These are phyloP conservation scores for Apiotrichum domesticum DNA, from an alignment of 1,284 basidiomycete genomes.

Conservation along the genomic window DNA sequence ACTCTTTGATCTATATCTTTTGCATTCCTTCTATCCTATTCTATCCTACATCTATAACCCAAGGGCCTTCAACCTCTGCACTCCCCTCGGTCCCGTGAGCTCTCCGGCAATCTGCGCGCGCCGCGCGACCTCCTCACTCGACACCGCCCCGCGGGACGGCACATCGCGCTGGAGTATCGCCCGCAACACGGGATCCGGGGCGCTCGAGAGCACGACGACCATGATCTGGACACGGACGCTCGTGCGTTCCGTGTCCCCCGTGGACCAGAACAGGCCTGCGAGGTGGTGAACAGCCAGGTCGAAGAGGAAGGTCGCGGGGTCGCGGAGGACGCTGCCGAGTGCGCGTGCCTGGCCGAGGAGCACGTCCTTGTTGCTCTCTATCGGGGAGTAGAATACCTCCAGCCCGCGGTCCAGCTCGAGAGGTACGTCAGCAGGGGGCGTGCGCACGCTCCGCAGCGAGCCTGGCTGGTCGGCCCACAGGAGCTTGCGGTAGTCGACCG, in stretches of 20 bases:
- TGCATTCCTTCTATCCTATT: too few species aligned
- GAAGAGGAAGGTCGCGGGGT: conserved; percentile 54
- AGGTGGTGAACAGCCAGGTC: conserved; percentile 74
- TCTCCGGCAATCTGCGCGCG: not conserved
- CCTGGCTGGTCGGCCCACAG: conserved; percentile 72
- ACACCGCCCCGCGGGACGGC: not conserved
- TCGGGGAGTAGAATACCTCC: conserved; percentile 63
- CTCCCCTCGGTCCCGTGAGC: not conserved
- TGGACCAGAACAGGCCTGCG: conserved; percentile 64
- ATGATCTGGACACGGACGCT: conserved; percentile 9
- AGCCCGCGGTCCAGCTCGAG: conserved; percentile 35
- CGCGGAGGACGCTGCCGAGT: conserved; percentile 41
- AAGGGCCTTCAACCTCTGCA: not conserved
- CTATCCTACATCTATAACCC: not conserved
- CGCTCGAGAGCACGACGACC: conserved; percentile 10
- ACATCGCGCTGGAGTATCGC: conserved; percentile 1
- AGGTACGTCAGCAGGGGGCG: conserved; percentile 23
- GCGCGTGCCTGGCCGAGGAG: conserved; percentile 52
- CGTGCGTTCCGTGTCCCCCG: conserved; percentile 21
- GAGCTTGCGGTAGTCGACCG: conserved; percentile 74
- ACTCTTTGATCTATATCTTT: too few species aligned
- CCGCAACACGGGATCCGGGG: conserved; percentile 2
- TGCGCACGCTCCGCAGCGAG: conserved; percentile 56
- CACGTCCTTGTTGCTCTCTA: conserved; percentile 63
- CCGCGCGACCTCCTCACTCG: not conserved